phyloP scores from a whole-genome alignment of 2,329 filamentous ascomycete species.

The Talaromyces amestolkiae region DNA sequence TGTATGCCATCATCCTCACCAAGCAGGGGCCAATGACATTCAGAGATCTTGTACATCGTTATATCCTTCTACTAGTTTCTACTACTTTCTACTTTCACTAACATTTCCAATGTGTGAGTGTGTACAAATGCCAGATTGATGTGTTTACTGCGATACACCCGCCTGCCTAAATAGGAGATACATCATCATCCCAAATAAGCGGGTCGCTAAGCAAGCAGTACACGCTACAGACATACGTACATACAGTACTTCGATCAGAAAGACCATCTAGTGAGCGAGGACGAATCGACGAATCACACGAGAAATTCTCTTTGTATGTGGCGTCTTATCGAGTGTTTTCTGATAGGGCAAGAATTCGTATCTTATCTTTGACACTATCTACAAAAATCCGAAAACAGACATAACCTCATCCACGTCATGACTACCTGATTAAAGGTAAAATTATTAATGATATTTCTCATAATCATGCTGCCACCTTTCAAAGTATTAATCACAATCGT shows the following conservation, averaged over 20 bases:
- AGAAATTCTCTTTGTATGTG: neutral
- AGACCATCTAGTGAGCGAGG: too few relatives aligned
- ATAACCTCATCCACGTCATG: neutral
- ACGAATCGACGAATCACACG: too few relatives aligned
- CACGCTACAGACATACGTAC: neutral
- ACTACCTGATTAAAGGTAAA: neutral
- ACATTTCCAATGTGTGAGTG: neutral
- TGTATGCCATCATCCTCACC: neutral
- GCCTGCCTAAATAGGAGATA: neutral
- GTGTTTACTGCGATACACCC: neutral
- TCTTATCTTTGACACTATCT: neutral
- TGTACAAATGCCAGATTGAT: neutral
- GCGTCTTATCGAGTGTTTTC: slow-evolving; percentile 4
- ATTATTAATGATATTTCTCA: slow-evolving; percentile 1
- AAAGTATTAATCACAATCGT: neutral
- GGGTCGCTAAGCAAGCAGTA: neutral
- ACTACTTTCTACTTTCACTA: neutral
- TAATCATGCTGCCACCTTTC: neutral
- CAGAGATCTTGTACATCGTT: neutral
- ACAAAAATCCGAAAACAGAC: neutral
- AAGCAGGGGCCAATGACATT: neutral
- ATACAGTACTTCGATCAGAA: neutral
- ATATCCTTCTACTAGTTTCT: neutral
- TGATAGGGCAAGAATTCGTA: neutral
- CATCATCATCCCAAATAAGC: neutral